These are phyloP conservation scores for Aureobasidium mangrovei DNA, from an alignment of 2,329 filamentous ascomycete species.

Conservation along the genomic window DNA sequence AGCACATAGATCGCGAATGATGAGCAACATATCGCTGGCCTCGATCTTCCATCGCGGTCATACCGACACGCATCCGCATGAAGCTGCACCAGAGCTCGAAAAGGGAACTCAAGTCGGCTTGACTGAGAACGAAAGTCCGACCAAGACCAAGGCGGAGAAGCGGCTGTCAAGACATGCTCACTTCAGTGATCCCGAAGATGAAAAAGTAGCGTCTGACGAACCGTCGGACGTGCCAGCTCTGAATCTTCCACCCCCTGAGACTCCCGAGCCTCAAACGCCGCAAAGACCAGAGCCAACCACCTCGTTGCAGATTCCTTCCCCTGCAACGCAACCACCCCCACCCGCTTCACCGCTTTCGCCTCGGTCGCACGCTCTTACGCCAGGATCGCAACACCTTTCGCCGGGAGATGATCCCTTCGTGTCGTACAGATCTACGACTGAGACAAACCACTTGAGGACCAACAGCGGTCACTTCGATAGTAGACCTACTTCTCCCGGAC, in stretches of 20 bases:
- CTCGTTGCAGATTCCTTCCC: not conserved
- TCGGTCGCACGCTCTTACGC: not conserved
- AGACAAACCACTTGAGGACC: not conserved
- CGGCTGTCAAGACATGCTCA: slow-evolving; percentile 22
- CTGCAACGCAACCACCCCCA: not conserved
- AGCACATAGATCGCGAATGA: slow-evolving; percentile 18
- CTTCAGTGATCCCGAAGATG: slow-evolving; percentile 17
- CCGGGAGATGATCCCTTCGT: slow-evolving; percentile 6
- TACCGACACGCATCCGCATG: slow-evolving; percentile 13
- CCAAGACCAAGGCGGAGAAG: slow-evolving; percentile 9
- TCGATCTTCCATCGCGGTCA: slow-evolving; percentile 22
- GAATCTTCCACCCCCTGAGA: slow-evolving; percentile 10
- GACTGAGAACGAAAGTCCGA: not conserved
- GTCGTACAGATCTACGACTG: not conserved
- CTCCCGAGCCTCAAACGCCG: slow-evolving; percentile 2
- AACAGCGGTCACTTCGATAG: slow-evolving; percentile 1
- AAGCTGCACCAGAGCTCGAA: slow-evolving; percentile 7
- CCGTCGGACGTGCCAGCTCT: not conserved
- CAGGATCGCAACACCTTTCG: not conserved
- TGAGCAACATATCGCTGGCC: slow-evolving; percentile 20
- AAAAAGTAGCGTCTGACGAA: not conserved
- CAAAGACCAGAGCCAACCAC: not conserved
- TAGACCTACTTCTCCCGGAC: not conserved
- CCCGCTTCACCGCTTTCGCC: not conserved
- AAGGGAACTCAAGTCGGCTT: not conserved